Base-by-base conservation (phyloP, 148 eudicot genomes). In the Pharnaceum exiguum region DNA sequence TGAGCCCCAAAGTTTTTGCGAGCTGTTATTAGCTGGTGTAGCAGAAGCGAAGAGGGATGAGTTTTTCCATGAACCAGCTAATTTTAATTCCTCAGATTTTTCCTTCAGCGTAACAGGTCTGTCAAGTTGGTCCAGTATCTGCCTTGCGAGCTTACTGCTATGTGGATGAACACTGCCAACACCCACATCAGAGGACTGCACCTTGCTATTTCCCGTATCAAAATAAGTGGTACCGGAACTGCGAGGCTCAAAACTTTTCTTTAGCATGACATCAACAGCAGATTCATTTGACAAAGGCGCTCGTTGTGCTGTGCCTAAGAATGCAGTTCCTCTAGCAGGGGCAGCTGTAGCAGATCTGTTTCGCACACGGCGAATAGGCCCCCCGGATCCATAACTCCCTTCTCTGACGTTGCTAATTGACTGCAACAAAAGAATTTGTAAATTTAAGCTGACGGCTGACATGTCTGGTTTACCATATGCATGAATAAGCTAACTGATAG, bases 51-150 rank as follows among this genome's bases (percentile, higher is more conserved):
- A 42, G 59, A 72, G 37, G 22, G 86, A 51, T 47, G 74, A 45
- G 29, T 60, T 89, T 54, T 67, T 81, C 76, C 79, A 66, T 62
- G 75, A 68, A 55, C 78, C 56, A 22, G 71, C 89, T 33, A 83
- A 63, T 77, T 75, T 80, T 73, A 85, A 64, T 67, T 93, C 96
- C 60, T 78, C 82, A 42, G 74, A 73, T 70, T 61, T 79, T 32
- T 88, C 86, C 63, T 77, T 78, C 30, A 79, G 82, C 23, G 91
- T 79, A 36, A 91, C 35, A 45, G 77, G 81, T 68, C 74, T 60
- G 77, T 78, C 63, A 32, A 93, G 81, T 61, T 82, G 90, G 67
- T 85, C 96, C 64, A 88, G 60, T 56, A 88, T 87, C 63, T 79
- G 77, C 68, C 86, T 76, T 37, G 77, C 83, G 22, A 80, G 70